Conservation (phyloP, 768 basidiomycete species). For the Cyclocybe aegerita region DNA sequence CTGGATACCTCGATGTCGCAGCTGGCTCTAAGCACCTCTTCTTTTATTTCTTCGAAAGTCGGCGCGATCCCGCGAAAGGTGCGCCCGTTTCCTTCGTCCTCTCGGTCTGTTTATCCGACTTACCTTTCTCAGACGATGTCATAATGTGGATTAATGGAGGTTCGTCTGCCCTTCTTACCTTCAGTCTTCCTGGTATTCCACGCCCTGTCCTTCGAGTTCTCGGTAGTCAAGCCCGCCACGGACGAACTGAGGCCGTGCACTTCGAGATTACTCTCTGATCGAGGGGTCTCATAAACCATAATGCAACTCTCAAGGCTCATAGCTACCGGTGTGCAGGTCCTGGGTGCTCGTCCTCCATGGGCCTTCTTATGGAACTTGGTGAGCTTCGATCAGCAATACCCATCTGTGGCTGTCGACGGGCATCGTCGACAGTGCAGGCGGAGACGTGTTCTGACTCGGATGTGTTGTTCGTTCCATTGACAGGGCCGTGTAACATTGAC, state of each 20-base stretch:
- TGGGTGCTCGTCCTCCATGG: constrained; percentile 53
- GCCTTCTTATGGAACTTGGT: constrained; percentile 73
- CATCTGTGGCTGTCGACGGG: neutral
- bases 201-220: neutral
- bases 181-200: no score
- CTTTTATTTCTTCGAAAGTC: constrained; percentile 78
- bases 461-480: neutral
- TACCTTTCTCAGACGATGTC: constrained; percentile 48
- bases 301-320: no score
- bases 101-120: neutral
- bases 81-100: constrained; percentile 25
- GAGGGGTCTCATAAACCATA: no score
- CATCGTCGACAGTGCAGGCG: neutral
- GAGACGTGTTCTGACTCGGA: neutral
- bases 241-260: constrained; percentile 1
- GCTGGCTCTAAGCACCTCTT: constrained; percentile 61
- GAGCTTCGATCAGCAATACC: constrained; percentile 19
- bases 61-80: constrained; percentile 55
- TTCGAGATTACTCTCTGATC: neutral
- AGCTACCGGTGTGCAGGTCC: constrained; percentile 40
- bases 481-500: constrained; percentile 51
- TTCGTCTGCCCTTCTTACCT: constrained; percentile 9
- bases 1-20: constrained; percentile 41
- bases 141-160: constrained; percentile 75
- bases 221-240: constrained; percentile 6